These are phyloP conservation scores for Aquanectria penicillioides DNA, from an alignment of 2,329 filamentous ascomycete genomes.

Conservation along the genomic window DNA sequence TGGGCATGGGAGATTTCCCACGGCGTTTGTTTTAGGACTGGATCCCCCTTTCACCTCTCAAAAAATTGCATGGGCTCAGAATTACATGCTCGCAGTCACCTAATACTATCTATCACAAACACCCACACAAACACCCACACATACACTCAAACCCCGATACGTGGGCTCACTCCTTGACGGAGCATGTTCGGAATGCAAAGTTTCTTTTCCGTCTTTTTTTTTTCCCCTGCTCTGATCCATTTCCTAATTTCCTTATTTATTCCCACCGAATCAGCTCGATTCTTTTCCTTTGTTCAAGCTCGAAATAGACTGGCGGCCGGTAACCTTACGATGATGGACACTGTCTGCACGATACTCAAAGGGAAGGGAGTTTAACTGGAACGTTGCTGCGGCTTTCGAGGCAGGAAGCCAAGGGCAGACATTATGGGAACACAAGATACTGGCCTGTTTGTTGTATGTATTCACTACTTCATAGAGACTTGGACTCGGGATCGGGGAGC, in stretches of 20 bases:
- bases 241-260: conserved; percentile 30
- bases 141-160: conserved; percentile 12
- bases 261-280: conserved; percentile 35
- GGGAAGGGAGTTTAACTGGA: conserved; percentile 41
- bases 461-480: conserved; percentile 39
- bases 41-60: conserved; percentile 22
- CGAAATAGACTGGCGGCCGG: conserved; percentile 42
- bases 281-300: conserved; percentile 39
- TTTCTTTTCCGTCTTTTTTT: conserved; percentile 28
- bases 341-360: conserved; percentile 40
- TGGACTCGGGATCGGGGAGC: conserved; percentile 32
- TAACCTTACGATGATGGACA: conserved; percentile 42
- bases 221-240: conserved; percentile 14
- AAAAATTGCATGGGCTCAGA: conserved; percentile 30
- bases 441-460: conserved; percentile 40
- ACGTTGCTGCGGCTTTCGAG: conserved; percentile 30
- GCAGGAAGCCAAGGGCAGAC: conserved; percentile 31
- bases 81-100: conserved; percentile 31
- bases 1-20: conserved; percentile 23
- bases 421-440: conserved; percentile 41
- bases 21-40: conserved; percentile 36
- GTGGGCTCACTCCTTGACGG: conserved; percentile 41
- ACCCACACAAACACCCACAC: too few relatives aligned
- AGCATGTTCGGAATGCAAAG: conserved; percentile 36
- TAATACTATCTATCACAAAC: conserved; percentile 40